Evolutionary conservation across 768 basidiomycete genomes (phyloP).

Genomic region (Pulveroboletus ravenelii): DNA sequence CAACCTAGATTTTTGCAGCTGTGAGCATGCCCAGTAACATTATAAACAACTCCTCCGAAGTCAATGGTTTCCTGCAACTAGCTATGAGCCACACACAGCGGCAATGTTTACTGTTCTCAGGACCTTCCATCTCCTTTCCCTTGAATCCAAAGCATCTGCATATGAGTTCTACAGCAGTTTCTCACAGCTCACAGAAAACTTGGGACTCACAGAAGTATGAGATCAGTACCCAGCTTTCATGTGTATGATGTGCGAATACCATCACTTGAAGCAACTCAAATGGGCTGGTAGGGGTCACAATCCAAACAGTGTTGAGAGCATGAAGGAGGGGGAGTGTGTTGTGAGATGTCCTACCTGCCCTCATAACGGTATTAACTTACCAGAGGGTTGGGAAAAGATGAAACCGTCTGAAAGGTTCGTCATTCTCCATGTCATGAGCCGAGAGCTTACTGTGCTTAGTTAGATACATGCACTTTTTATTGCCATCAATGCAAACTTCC

Average conservation of each 20-base stretch:
- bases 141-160: not conserved
- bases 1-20: not conserved
- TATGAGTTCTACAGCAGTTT: not conserved
- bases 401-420: too few species aligned
- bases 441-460: too few species aligned
- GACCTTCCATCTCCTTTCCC: not conserved
- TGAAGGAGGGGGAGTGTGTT: not conserved
- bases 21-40: not conserved
- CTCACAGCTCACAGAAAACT: too few species aligned
- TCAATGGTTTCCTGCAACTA: not conserved
- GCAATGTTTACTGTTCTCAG: not conserved
- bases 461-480: constrained; percentile 20
- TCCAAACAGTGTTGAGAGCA: not conserved
- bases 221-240: not conserved
- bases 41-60: constrained; percentile 1
- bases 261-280: constrained; percentile 5
- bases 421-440: too few species aligned
- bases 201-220: too few species aligned
- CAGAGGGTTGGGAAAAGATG: not conserved
- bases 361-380: constrained; percentile 2
- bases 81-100: not conserved
- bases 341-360: constrained; percentile 3
- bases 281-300: not conserved
- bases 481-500: not conserved
- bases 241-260: not conserved